Conservation (phyloP, 805 yeast species). For the Tetrapisispora pingtungensis region DNA sequence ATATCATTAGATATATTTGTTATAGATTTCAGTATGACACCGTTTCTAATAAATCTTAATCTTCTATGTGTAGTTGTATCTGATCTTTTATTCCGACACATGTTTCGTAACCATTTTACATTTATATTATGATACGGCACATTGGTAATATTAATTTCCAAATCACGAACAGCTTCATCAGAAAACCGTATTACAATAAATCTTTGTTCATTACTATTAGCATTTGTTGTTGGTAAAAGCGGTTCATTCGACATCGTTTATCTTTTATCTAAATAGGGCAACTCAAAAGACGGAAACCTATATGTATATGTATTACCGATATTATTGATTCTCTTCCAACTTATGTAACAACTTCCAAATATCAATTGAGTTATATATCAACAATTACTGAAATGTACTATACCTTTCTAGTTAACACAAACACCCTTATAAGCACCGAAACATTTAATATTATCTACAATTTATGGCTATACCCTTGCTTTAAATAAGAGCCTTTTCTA, state of each 20-base stretch:
- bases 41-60: conserved; percentile 24
- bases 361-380: too few species aligned
- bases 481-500: not conserved
- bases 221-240: conserved; percentile 10
- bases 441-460: too few species aligned
- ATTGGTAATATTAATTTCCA: conserved; percentile 20
- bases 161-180: conserved; percentile 21
- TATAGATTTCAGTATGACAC: conserved; percentile 18
- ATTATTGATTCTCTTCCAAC: too few species aligned
- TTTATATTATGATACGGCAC: conserved; percentile 14
- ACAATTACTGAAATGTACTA: too few species aligned
- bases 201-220: not conserved
- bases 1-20: conserved; percentile 12
- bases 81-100: conserved; percentile 20
- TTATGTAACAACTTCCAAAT: too few species aligned
- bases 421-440: too few species aligned
- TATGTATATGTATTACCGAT: too few species aligned
- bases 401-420: too few species aligned
- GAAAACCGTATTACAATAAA: conserved; percentile 22
- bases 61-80: conserved; percentile 11
- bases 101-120: conserved; percentile 22
- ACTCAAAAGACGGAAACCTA: too few species aligned
- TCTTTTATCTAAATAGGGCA: not conserved
- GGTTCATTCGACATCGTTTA: conserved; percentile 18
- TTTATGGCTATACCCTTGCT: not conserved